Evolutionary conservation across 768 basidiomycete species (phyloP).

Genomic region (Tylopilus intermedius): DNA sequence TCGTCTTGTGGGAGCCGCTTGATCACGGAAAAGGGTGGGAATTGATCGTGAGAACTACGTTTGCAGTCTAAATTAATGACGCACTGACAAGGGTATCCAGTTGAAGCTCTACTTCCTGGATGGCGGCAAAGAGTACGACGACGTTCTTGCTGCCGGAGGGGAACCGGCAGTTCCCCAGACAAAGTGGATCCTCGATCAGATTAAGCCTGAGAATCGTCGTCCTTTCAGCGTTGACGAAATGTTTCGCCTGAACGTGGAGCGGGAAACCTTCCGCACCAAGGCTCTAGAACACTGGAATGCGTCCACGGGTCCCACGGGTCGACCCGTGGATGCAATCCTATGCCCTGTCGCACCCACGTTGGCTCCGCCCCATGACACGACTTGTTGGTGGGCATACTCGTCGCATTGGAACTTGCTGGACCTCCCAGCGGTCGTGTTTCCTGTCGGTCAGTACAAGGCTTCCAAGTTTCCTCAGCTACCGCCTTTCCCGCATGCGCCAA

Average conservation of each 20-base stretch:
- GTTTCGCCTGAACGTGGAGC: constrained; percentile 41
- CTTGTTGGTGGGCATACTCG: constrained; percentile 47
- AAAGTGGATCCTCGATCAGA: constrained; percentile 40
- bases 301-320: constrained; percentile 33
- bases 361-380: constrained; percentile 45
- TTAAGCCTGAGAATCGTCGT: constrained; percentile 25
- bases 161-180: constrained; percentile 41
- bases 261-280: constrained; percentile 38
- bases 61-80: background rate
- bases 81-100: constrained; percentile 26
- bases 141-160: constrained; percentile 30
- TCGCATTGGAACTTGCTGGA: constrained; percentile 52
- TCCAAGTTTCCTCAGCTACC: constrained; percentile 11
- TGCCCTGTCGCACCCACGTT: constrained; percentile 44
- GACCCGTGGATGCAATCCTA: constrained; percentile 45
- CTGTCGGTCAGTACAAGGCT: constrained; percentile 36
- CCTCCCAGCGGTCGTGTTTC: constrained; percentile 45
- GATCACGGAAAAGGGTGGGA: constrained; percentile 44
- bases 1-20: constrained; percentile 45
- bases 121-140: constrained; percentile 42
- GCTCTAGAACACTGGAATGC: constrained; percentile 44
- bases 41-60: constrained; percentile 34
- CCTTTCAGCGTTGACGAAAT: constrained; percentile 39
- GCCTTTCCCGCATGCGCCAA: constrained; percentile 20
- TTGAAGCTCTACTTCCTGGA: constrained; percentile 46